phyloP scores from a whole-genome alignment of 805 yeast genomes.

The Dipodascus geniculatus region DNA sequence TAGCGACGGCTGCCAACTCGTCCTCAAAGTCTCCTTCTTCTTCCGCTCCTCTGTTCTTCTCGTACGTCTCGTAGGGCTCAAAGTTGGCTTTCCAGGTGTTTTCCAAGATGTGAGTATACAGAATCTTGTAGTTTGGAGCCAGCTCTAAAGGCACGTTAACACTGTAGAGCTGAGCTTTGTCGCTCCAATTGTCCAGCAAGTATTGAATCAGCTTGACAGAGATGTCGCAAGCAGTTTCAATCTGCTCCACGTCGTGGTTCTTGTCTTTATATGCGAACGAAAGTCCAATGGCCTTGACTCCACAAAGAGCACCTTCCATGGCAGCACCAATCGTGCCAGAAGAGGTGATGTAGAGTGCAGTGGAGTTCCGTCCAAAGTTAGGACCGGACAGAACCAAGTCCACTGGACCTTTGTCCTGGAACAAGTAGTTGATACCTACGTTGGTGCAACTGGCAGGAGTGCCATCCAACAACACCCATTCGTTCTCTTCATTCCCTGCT shows the following conservation, averaged over 20 bases:
- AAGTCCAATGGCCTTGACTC: slow-evolving; percentile 59
- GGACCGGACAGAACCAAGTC: slow-evolving; percentile 93
- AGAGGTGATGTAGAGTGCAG: slow-evolving; percentile 77
- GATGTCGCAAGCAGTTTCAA: slow-evolving; percentile 55
- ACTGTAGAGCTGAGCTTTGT: slow-evolving; percentile 58
- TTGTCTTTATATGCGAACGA: slow-evolving; percentile 67
- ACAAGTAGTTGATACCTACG: slow-evolving; percentile 69
- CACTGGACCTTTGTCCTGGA: slow-evolving; percentile 36
- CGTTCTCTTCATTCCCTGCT: slow-evolving; percentile 9
- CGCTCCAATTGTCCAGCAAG: slow-evolving; percentile 47
- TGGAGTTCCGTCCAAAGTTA: slow-evolving; percentile 86
- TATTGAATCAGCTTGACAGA: slow-evolving; percentile 53
- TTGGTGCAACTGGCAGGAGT: slow-evolving; percentile 96
- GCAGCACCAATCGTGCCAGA: slow-evolving; percentile 97
- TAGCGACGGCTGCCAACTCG: slow-evolving; percentile 3
- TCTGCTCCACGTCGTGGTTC: slow-evolving; percentile 34
- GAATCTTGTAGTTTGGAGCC: slow-evolving; percentile 46
- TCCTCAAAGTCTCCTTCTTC: slow-evolving; percentile 10
- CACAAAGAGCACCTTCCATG: slow-evolving; percentile 73
- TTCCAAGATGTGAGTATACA: slow-evolving; percentile 67
- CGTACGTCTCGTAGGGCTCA: slow-evolving; percentile 19
- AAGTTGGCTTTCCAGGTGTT: slow-evolving; percentile 73
- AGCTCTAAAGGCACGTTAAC: slow-evolving; percentile 71
- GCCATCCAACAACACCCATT: slow-evolving; percentile 77
- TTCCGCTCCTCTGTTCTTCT: slow-evolving; percentile 8